Base-by-base conservation (phyloP, 768 basidiomycete species). In the Sarcodon sp. region DNA sequence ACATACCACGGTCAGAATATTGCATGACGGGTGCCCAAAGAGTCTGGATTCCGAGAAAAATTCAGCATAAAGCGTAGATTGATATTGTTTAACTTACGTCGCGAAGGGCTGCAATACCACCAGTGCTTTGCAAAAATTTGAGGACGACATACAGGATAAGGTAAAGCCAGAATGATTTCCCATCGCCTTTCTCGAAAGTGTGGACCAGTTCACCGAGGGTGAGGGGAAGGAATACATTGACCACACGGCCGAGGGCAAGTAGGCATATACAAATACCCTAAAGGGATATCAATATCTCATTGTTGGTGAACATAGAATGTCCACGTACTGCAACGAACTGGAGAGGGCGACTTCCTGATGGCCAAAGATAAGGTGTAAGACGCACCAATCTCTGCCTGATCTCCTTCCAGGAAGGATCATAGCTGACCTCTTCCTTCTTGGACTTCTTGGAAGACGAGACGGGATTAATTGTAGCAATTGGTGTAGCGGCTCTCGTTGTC, bases 1-100 rank as follows among this genome's bases (percentile, higher is more conserved):
- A 57, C 66, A 50, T 53, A 75, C 77, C 76, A 56, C 82, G 67
- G 59, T 93, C 88, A 0, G 86, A 87, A 60, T 80, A 87, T 63
- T 90, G 88, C 76, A 90, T 85, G 38, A 98, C 84, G 1, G 90
- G 87, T 2, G 83, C 75, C 86, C 89, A 93, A 3, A 90, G 69
- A 32, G 75, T 67, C 78, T 83, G 50, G 27, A 46, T 43, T 44
- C 39, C n/a, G 49, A 11, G 10, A 8, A 44, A n/a, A 35, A 36
- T 43, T 8, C 46, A 45, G 15, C 43, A 39, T 37, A 13, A 12
- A 13, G 34, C 45, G 21, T n/a, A 34, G 31, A 4, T 9, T 18
- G n/a, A 47, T 15, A 13, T 8, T 41, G 15, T 8, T 41, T 13
- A 0, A 57, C 59, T 48, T 49, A 63, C 65, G 54, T 64, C 64